A percentile compares a stretch with the other conserved stretches of the same genome.
Conservation (phyloP, 352 stramenopile genomes). For the Phytophthora macrochlamydospora region DNA sequence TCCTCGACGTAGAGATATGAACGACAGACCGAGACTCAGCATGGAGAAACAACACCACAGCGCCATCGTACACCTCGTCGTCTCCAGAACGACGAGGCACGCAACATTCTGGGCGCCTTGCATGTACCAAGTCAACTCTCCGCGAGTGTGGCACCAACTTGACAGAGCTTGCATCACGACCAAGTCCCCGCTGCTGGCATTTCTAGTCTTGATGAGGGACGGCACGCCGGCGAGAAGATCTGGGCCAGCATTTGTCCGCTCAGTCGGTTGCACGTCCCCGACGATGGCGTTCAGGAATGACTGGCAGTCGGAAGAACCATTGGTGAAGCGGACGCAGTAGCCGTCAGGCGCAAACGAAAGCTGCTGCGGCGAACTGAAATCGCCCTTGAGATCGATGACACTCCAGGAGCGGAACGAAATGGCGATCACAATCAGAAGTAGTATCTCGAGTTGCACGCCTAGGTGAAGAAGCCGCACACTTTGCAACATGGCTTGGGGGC, state of each 20-base stretch:
- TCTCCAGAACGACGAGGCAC: conserved; percentile 68
- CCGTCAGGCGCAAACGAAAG: conserved; percentile 50
- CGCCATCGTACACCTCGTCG: conserved; percentile 48
- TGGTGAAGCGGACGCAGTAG: conserved; percentile 47
- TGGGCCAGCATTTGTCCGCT: conserved; percentile 8
- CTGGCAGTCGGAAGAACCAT: conserved; percentile 46
- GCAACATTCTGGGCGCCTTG: conserved; percentile 57
- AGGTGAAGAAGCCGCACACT: conserved; percentile 26
- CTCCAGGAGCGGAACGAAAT: conserved; percentile 39
- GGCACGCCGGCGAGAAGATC: conserved; percentile 11
- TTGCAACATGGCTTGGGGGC: conserved; percentile 13
- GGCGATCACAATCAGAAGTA: conserved; percentile 33
- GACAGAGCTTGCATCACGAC: conserved; percentile 36
- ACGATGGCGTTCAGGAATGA: conserved; percentile 45
- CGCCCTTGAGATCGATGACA: conserved; percentile 30
- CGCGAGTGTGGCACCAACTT: conserved; percentile 48
- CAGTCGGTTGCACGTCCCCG: conserved; percentile 16
- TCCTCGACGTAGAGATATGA: conserved; percentile 17
- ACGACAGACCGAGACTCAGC: conserved; percentile 22
- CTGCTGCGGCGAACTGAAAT: conserved; percentile 7
- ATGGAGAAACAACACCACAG: conserved; percentile 46
- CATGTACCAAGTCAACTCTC: conserved; percentile 47
- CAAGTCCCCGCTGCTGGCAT: conserved; percentile 18
- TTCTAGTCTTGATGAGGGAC: conserved; percentile 5
- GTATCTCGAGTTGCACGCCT: conserved; percentile 29